These are phyloP conservation scores for Dichomitus squalens DNA, from an alignment of 1,284 basidiomycete genomes.

Conservation along the genomic window DNA sequence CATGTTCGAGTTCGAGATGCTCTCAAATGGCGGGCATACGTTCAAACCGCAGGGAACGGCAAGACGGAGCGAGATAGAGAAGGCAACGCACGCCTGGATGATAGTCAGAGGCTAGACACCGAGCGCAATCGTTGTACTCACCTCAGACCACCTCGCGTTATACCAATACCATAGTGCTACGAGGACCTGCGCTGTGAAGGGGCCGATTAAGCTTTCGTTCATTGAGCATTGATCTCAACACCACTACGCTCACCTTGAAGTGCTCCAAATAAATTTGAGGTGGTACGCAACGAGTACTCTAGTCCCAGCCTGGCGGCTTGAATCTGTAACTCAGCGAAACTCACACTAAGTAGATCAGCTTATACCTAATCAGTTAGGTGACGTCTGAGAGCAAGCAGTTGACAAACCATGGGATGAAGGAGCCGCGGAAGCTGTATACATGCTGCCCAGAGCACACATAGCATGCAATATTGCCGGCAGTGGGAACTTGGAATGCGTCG, in stretches of 20 bases:
- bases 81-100: constrained; percentile 57
- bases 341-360: constrained; percentile 36
- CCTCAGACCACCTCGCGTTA: constrained; percentile 77
- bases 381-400: too few relatives aligned
- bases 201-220: background rate
- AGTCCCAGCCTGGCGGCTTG: constrained; percentile 54
- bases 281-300: constrained; percentile 50
- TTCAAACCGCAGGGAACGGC: constrained; percentile 69
- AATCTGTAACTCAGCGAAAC: constrained; percentile 68
- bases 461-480: constrained; percentile 68
- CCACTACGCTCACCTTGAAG: constrained; percentile 54
- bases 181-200: constrained; percentile 54
- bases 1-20: constrained; percentile 52
- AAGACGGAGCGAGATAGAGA: constrained; percentile 59
- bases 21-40: constrained; percentile 64
- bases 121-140: constrained; percentile 31
- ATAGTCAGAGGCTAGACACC: background rate
- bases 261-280: constrained; percentile 59
- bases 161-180: constrained; percentile 75
- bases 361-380: background rate
- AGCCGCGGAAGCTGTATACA: constrained; percentile 62
- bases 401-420: constrained; percentile 45
- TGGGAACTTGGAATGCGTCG: constrained; percentile 73
- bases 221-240: background rate
- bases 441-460: constrained; percentile 73